phyloP scores from a whole-genome alignment of 164 flowering plant species.

The Berberis vulgaris region DNA sequence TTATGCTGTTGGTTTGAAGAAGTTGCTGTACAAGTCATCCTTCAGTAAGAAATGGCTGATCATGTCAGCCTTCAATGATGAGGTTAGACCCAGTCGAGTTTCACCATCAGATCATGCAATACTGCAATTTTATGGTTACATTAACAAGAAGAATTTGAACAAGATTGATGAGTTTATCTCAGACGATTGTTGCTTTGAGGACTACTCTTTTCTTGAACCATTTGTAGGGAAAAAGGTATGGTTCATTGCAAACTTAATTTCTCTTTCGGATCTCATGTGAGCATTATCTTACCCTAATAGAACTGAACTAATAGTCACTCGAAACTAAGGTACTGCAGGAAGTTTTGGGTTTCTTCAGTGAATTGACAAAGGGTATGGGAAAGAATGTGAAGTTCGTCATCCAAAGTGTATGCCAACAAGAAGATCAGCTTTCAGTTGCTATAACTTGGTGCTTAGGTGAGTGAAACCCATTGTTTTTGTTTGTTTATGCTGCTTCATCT shows the following conservation, averaged over 20 bases:
- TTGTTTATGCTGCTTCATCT: not conserved
- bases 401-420: slow-evolving; percentile 26
- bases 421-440: slow-evolving; percentile 27
- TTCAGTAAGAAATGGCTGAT: not conserved
- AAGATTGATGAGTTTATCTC: slow-evolving; percentile 3
- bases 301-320: not conserved
- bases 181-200: slow-evolving; percentile 9
- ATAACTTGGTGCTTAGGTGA: slow-evolving; percentile 62
- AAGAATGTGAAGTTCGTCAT: slow-evolving; percentile 38
- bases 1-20: slow-evolving; percentile 1
- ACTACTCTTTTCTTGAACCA: slow-evolving; percentile 4
- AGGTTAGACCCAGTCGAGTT: not conserved
- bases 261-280: not conserved
- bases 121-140: not conserved
- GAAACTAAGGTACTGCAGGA: slow-evolving; percentile 31
- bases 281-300: not conserved
- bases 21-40: not conserved
- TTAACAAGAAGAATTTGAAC: slow-evolving; percentile 4
- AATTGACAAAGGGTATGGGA: slow-evolving; percentile 47
- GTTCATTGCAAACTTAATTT: not conserved
- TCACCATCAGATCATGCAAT: not conserved
- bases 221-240: slow-evolving; percentile 5
- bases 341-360: slow-evolving; percentile 30
- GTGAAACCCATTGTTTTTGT: not conserved
- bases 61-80: not conserved